Percentiles rank a stretch among this genome's conserved stretches.
phyloP scores from a whole-genome alignment of 2,329 filamentous ascomycete species.

The Pyrenophora graminea region DNA sequence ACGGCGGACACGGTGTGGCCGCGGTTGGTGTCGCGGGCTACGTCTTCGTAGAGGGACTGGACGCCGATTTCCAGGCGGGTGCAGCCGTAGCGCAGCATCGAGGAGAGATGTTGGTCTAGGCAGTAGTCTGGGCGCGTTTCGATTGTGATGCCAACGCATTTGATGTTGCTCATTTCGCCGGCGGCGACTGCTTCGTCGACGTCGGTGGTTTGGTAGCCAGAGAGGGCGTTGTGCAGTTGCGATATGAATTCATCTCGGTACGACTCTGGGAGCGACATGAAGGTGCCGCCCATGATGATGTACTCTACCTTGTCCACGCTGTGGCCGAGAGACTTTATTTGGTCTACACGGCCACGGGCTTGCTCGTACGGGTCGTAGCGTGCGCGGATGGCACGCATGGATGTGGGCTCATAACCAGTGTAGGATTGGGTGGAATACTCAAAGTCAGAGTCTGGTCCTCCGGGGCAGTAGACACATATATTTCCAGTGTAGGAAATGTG shows the following conservation, averaged over 20 bases:
- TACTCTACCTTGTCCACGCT: slow-evolving; percentile 99
- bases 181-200: slow-evolving; percentile 95
- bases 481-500: slow-evolving; percentile 99
- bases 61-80: slow-evolving; percentile 94
- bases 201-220: slow-evolving; percentile 89
- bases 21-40: slow-evolving; percentile 95
- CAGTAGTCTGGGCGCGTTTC: slow-evolving; percentile 98
- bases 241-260: slow-evolving; percentile 95
- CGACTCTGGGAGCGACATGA: slow-evolving; percentile 90
- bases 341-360: slow-evolving; percentile 91
- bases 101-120: slow-evolving; percentile 88
- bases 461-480: slow-evolving; percentile 98
- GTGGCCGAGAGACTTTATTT: slow-evolving; percentile 93
- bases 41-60: slow-evolving; percentile 95
- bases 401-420: slow-evolving; percentile 97
- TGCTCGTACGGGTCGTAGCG: slow-evolving; percentile 98
- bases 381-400: slow-evolving; percentile 95
- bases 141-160: slow-evolving; percentile 98
- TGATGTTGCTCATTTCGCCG: slow-evolving; percentile 94
- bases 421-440: slow-evolving; percentile 99
- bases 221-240: slow-evolving; percentile 94
- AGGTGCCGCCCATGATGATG: slow-evolving; percentile 99
- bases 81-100: slow-evolving; percentile 97
- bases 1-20: slow-evolving; percentile 95
- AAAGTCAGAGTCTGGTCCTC: slow-evolving; percentile 96